A percentile compares a stretch with the other conserved stretches of the same genome.
Conservation (phyloP, 306 rosid genomes). For the Mimosa pudica region DNA sequence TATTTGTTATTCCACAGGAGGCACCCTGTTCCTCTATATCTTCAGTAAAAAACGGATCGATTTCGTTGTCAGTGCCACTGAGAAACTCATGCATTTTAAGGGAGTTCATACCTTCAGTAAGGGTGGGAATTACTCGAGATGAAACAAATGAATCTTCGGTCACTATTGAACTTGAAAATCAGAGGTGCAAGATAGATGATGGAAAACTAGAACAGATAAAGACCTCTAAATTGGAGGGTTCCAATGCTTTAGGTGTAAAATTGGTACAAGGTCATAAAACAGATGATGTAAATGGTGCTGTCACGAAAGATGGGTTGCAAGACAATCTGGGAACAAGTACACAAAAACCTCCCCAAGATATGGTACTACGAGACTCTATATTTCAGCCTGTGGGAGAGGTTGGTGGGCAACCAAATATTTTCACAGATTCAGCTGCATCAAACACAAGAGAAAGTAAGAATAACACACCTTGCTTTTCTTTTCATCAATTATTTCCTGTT, state of each 20-base stretch:
- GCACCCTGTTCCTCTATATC: conserved; percentile 60
- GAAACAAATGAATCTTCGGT: conserved; percentile 54
- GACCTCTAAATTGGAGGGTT: conserved; percentile 47
- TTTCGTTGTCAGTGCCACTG: conserved; percentile 39
- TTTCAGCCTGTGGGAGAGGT: conserved; percentile 63
- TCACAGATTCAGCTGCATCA: conserved; percentile 59
- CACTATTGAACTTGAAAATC: conserved; percentile 52
- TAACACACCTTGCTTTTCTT: conserved; percentile 53
- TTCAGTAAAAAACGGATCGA: conserved; percentile 54
- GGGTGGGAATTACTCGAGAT: conserved; percentile 46
- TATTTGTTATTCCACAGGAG: conserved; percentile 53
- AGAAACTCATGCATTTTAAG: conserved; percentile 50
- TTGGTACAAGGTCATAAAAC: conserved; percentile 54
- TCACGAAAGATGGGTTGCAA: conserved; percentile 65
- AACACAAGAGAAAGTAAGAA: conserved; percentile 54
- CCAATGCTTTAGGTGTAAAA: conserved; percentile 47
- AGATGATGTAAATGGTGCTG: conserved; percentile 53
- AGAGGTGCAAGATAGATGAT: conserved; percentile 53
- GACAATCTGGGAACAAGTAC: conserved; percentile 57
- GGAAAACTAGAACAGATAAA: conserved; percentile 46
- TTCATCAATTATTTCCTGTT: conserved; percentile 67
- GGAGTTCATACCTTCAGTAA: conserved; percentile 67
- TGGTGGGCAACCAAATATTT: conserved; percentile 48
- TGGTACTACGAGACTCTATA: conserved; percentile 50
- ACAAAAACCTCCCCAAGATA: conserved; percentile 54